phyloP scores from a whole-genome alignment of 1,284 basidiomycete genomes.

The Cutaneotrichosporon sp. region DNA sequence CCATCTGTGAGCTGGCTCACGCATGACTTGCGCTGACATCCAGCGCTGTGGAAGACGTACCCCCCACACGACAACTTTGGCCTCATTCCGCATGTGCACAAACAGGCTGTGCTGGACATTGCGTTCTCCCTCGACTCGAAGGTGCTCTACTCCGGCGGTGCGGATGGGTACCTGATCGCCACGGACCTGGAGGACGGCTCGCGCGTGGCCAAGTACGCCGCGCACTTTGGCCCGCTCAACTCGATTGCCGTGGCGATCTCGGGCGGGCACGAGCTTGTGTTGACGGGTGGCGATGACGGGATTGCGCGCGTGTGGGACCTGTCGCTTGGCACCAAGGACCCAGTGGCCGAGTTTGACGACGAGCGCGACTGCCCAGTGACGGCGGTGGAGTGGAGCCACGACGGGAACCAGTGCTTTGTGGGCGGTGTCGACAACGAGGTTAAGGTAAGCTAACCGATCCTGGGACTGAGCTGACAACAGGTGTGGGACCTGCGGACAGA shows the following conservation, averaged over 20 bases:
- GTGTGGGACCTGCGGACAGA: slow-evolving; percentile 83
- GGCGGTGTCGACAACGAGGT: slow-evolving; percentile 91
- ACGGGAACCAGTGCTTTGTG: slow-evolving; percentile 82
- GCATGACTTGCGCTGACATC: not conserved
- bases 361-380: slow-evolving; percentile 77
- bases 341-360: slow-evolving; percentile 76
- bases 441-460: slow-evolving; percentile 63
- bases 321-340: slow-evolving; percentile 70
- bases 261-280: slow-evolving; percentile 69
- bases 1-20: slow-evolving; percentile 53
- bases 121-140: slow-evolving; percentile 53
- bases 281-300: slow-evolving; percentile 85
- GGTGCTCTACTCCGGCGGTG: slow-evolving; percentile 50
- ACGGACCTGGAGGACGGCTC: slow-evolving; percentile 51
- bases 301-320: slow-evolving; percentile 85
- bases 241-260: slow-evolving; percentile 81
- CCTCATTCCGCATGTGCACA: slow-evolving; percentile 52
- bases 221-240: slow-evolving; percentile 86
- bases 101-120: slow-evolving; percentile 53
- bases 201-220: slow-evolving; percentile 53
- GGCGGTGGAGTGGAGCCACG: slow-evolving; percentile 86
- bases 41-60: slow-evolving; percentile 55
- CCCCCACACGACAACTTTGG: slow-evolving; percentile 55
- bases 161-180: slow-evolving; percentile 49
- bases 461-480: slow-evolving; percentile 53